Conservation (phyloP, 805 yeast species). For the Saccharomycopsis capsularis region DNA sequence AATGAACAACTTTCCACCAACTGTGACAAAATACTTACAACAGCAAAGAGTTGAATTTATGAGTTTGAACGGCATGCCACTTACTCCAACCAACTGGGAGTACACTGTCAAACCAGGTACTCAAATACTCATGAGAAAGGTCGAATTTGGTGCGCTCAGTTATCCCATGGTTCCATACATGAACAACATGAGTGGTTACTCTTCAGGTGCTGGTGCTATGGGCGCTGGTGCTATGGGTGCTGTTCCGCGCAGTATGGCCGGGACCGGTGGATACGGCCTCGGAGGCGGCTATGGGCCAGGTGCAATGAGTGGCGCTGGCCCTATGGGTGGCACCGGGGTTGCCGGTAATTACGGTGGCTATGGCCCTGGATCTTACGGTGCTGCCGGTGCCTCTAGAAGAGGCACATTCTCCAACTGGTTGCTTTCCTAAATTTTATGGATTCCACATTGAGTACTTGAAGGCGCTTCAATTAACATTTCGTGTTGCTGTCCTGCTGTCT, state of each 20-base stretch:
- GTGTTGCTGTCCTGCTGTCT: no score
- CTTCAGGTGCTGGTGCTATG: neutral
- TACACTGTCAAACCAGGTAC: constrained; percentile 2
- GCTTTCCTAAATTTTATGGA: neutral
- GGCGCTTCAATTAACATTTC: no score
- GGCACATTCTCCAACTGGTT: neutral
- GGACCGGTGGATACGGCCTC: no score
- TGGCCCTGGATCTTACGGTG: no score
- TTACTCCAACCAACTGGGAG: constrained; percentile 3
- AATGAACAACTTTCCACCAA: neutral
- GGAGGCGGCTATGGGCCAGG: no score
- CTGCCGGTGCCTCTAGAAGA: no score
- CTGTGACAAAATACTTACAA: neutral
- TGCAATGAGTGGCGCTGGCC: neutral
- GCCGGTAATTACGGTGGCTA: no score
- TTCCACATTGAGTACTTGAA: no score
- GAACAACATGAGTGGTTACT: neutral
- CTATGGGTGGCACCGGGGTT: neutral
- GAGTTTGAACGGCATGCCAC: neutral
- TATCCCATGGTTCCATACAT: neutral
- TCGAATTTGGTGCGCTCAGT: neutral
- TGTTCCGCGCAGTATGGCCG: neutral
- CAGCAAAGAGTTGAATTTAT: neutral
- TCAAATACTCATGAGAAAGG: neutral
- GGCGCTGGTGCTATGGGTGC: neutral